These are phyloP conservation scores for Chaetothyriales sp. DNA, from an alignment of 2,329 filamentous ascomycete genomes.

Conservation along the genomic window DNA sequence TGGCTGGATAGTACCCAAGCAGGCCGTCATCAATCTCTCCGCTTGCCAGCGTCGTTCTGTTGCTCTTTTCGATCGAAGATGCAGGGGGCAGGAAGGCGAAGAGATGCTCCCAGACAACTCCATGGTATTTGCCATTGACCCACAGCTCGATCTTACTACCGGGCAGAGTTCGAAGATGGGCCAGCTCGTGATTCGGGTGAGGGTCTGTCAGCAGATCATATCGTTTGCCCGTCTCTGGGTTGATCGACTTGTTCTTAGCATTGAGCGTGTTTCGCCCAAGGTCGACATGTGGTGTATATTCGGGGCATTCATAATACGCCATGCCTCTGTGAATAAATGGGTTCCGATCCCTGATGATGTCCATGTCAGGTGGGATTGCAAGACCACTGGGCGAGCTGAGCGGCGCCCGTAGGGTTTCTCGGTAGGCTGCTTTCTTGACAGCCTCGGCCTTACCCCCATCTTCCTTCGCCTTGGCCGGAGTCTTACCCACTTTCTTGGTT, in stretches of 20 bases:
- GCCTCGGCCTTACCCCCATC: constrained; percentile 6
- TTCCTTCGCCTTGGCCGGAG: constrained; percentile 5
- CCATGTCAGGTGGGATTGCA: constrained; percentile 24
- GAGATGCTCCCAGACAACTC: constrained; percentile 74
- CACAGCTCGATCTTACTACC: constrained; percentile 76
- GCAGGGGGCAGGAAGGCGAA: constrained; percentile 85
- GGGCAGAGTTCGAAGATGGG: constrained; percentile 72
- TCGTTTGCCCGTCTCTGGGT: constrained; percentile 36
- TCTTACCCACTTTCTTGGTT: constrained; percentile 12
- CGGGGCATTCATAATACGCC: constrained; percentile 59
- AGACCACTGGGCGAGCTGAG: constrained; percentile 4
- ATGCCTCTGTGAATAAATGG: constrained; percentile 71
- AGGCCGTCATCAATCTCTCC: constrained; percentile 60
- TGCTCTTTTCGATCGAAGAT: constrained; percentile 48
- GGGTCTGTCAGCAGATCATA: constrained; percentile 21
- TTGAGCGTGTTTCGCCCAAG: constrained; percentile 52
- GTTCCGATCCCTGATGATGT: constrained; percentile 87
- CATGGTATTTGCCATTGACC: constrained; percentile 78
- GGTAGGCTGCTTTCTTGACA: constrained; percentile 4
- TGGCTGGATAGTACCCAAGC: constrained; percentile 86
- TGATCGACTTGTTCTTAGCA: constrained; percentile 35
- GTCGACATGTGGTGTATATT: constrained; percentile 75
- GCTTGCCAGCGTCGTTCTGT: constrained; percentile 35
- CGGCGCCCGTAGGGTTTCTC: constrained; percentile 7
- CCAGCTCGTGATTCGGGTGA: constrained; percentile 47